phyloP scores from a whole-genome alignment of 2,329 filamentous ascomycete genomes.

The Microdochium nivale region DNA sequence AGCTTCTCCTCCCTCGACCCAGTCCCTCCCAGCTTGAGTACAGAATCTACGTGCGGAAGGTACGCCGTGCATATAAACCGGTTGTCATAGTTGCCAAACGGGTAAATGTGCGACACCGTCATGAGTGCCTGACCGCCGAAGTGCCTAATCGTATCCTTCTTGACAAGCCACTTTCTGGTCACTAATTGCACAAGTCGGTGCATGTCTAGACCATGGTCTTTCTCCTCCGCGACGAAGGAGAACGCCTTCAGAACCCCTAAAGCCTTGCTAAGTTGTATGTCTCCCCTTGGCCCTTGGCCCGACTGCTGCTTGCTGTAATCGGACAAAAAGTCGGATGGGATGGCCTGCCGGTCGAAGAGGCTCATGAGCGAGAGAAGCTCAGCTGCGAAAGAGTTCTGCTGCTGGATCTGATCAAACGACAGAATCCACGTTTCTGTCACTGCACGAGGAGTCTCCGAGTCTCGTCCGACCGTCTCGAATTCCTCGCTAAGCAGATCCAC shows the following conservation, averaged over 20 bases:
- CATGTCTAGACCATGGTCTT: slow-evolving; percentile 13
- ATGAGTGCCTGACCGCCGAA: slow-evolving; percentile 13
- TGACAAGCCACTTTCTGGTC: slow-evolving; percentile 18
- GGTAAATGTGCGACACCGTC: slow-evolving; percentile 11
- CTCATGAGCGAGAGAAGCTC: slow-evolving; percentile 23
- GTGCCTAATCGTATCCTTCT: not conserved
- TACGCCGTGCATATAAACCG: slow-evolving; percentile 8
- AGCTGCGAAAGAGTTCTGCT: slow-evolving; percentile 12
- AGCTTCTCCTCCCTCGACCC: slow-evolving; percentile 5
- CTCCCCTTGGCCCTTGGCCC: not conserved
- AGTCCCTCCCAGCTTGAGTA: slow-evolving; percentile 5
- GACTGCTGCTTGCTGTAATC: slow-evolving; percentile 2
- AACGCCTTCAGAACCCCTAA: slow-evolving; percentile 19
- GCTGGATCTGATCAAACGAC: slow-evolving; percentile 23
- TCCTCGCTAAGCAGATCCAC: slow-evolving; percentile 17
- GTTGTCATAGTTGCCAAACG: slow-evolving; percentile 8
- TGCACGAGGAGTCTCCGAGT: slow-evolving; percentile 13
- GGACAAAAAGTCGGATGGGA: slow-evolving; percentile 16
- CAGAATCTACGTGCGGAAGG: slow-evolving; percentile 14
- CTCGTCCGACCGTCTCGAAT: slow-evolving; percentile 20
- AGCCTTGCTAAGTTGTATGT: slow-evolving; percentile 6
- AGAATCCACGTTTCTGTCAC: slow-evolving; percentile 23
- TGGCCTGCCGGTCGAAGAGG: slow-evolving; percentile 18
- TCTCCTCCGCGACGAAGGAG: slow-evolving; percentile 16
- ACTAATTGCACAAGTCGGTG: slow-evolving; percentile 25